Evolutionary conservation across 2,329 filamentous ascomycete species (phyloP).

Genomic region (Stagonosporopsis cucurbitacearum): DNA sequence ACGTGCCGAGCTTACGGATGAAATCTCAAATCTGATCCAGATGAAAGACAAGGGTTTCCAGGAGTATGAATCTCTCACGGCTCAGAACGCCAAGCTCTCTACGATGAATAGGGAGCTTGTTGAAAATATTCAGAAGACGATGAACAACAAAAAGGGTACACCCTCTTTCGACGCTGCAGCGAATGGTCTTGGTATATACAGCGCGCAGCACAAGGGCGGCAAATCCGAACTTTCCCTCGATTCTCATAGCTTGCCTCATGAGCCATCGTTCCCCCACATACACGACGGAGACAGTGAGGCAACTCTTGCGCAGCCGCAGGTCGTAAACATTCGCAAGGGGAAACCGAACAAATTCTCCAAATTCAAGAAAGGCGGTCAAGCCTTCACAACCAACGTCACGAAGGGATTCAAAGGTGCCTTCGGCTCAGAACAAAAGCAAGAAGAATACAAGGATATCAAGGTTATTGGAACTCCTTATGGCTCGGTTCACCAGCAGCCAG

Average conservation of each 20-base stretch:
- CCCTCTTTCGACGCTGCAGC: slow-evolving; percentile 57
- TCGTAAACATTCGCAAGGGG: slow-evolving; percentile 92
- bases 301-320: slow-evolving; percentile 77
- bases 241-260: slow-evolving; percentile 47
- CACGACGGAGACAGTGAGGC: slow-evolving; percentile 70
- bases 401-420: slow-evolving; percentile 95
- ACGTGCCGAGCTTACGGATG: slow-evolving; percentile 81
- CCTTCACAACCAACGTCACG: slow-evolving; percentile 89
- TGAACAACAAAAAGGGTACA: slow-evolving; percentile 68
- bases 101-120: slow-evolving; percentile 96
- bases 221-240: slow-evolving; percentile 51
- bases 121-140: slow-evolving; percentile 89
- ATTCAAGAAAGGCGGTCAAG: slow-evolving; percentile 97
- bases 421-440: slow-evolving; percentile 63
- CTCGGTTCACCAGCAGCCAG: slow-evolving; percentile 44
- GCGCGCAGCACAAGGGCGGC: slow-evolving; percentile 44
- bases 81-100: slow-evolving; percentile 91
- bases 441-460: slow-evolving; percentile 61
- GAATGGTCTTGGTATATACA: slow-evolving; percentile 70
- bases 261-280: slow-evolving; percentile 51
- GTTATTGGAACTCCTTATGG: slow-evolving; percentile 56
- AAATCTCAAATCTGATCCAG: slow-evolving; percentile 80
- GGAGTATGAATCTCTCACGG: slow-evolving; percentile 93
- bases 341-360: slow-evolving; percentile 98
- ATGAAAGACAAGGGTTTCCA: slow-evolving; percentile 92